These are phyloP conservation scores for Pseudonectria foliicola DNA, from an alignment of 2,329 filamentous ascomycete species.

Conservation along the genomic window DNA sequence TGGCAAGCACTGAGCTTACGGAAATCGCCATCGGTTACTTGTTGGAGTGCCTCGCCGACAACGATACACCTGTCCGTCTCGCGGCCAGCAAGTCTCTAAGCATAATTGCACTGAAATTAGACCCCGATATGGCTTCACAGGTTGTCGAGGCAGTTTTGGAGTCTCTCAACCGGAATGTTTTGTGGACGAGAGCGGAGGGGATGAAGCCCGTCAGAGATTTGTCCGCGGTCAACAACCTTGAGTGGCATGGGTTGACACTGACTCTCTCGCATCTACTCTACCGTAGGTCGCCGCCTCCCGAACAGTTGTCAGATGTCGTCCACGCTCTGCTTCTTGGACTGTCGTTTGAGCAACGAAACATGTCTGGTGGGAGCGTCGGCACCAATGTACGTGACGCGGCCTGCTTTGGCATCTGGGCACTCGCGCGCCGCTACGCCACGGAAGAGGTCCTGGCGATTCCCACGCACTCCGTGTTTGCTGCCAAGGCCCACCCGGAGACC, in stretches of 20 bases:
- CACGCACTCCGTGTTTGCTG: slow-evolving; percentile 35
- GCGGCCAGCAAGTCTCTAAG: slow-evolving; percentile 90
- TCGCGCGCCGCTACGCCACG: slow-evolving; percentile 81
- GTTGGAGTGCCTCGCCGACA: slow-evolving; percentile 71
- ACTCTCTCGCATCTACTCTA: slow-evolving; percentile 84
- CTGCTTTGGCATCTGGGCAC: slow-evolving; percentile 91
- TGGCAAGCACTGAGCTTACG: slow-evolving; percentile 47
- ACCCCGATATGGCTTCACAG: slow-evolving; percentile 73
- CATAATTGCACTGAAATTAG: slow-evolving; percentile 73
- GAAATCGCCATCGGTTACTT: slow-evolving; percentile 80
- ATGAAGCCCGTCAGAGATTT: slow-evolving; percentile 48
- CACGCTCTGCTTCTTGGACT: slow-evolving; percentile 72
- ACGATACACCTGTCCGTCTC: slow-evolving; percentile 83
- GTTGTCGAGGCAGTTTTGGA: slow-evolving; percentile 82
- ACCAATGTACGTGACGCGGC: slow-evolving; percentile 91
- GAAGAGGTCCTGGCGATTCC: slow-evolving; percentile 63
- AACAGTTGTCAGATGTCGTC: slow-evolving; percentile 65
- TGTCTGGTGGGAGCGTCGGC: slow-evolving; percentile 78
- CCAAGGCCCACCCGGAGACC: slow-evolving; percentile 27
- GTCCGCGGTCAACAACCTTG: slow-evolving; percentile 68
- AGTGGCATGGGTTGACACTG: slow-evolving; percentile 89
- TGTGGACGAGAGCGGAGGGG: slow-evolving; percentile 39
- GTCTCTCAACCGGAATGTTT: slow-evolving; percentile 52
- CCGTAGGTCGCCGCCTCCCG: slow-evolving; percentile 67
- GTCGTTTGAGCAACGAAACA: slow-evolving; percentile 80